Percentiles rank a stretch among this genome's conserved stretches.
Evolutionary conservation across 768 basidiomycete genomes (phyloP).

Genomic region (Melanogaster broomeanus): DNA sequence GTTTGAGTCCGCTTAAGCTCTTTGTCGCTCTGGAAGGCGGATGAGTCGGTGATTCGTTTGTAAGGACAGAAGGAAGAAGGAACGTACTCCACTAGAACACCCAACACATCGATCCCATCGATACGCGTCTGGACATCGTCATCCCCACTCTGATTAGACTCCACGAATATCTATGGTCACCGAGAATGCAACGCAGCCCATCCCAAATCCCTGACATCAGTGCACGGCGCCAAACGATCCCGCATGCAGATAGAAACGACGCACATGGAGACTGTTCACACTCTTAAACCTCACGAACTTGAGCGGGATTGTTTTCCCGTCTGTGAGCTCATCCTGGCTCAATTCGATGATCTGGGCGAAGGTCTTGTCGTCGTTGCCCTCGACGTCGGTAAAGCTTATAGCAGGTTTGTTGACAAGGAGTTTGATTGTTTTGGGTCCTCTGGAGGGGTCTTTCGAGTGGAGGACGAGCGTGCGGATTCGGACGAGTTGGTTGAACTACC

Average conservation of each 20-base stretch:
- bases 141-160: conserved; percentile 61
- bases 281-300: conserved; percentile 70
- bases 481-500: conserved; percentile 70
- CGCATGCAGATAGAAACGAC: neutral
- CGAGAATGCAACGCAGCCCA: conserved; percentile 1
- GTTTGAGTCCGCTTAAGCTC: conserved; percentile 38
- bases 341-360: conserved; percentile 62
- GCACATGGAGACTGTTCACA: conserved; percentile 66
- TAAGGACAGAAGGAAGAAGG: neutral
- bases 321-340: conserved; percentile 45
- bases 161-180: conserved; percentile 60
- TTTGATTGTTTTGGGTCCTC: conserved; percentile 64
- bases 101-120: conserved; percentile 66
- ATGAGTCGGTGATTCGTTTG: conserved; percentile 1
- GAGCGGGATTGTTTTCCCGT: conserved; percentile 48
- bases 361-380: conserved; percentile 47
- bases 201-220: neutral
- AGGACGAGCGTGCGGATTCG: conserved; percentile 62
- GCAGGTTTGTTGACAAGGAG: conserved; percentile 59
- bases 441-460: conserved; percentile 36
- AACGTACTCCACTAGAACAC: conserved; percentile 58
- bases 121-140: conserved; percentile 59
- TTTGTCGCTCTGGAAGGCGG: conserved; percentile 35
- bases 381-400: conserved; percentile 68
- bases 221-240: no score